Evolutionary conservation across 2,329 filamentous ascomycete genomes (phyloP).

Genomic region (Lasiodiplodia hormozganensis): DNA sequence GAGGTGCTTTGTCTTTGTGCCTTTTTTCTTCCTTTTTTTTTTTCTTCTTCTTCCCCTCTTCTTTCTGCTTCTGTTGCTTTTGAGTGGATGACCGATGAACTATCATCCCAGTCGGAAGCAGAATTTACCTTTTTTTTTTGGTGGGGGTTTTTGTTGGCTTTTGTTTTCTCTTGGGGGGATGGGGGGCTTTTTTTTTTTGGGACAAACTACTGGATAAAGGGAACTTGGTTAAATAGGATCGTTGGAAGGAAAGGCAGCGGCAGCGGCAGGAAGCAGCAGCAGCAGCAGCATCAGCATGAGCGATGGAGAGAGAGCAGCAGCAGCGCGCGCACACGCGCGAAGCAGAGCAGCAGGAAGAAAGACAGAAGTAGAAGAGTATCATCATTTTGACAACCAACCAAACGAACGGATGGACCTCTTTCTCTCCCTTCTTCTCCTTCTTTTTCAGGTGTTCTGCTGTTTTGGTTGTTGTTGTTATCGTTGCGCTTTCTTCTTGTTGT

Average conservation of each 20-base stretch:
- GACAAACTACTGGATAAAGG: background rate
- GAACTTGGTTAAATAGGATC: background rate
- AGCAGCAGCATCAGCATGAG: too few species aligned
- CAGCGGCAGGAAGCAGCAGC: too few species aligned
- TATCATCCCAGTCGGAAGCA: background rate
- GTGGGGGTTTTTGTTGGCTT: background rate
- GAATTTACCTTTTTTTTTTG: background rate
- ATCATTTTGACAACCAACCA: background rate
- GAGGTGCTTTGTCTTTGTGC: background rate
- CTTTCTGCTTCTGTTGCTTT: background rate
- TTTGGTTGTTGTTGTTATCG: background rate
- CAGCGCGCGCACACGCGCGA: too few species aligned
- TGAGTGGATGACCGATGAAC: background rate
- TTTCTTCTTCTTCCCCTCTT: background rate
- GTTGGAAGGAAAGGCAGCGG: too few species aligned
- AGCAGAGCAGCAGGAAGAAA: background rate
- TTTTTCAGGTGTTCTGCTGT: too few species aligned
- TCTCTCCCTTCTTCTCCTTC: background rate
- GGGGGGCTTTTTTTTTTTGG: background rate
- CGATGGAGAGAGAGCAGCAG: too few species aligned
- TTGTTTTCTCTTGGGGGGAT: background rate
- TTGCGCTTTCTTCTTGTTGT: too few species aligned
- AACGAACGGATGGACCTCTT: background rate
- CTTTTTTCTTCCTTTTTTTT: background rate
- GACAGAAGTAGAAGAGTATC: background rate